Conservation (phyloP, 495 filamentous ascomycete genomes). For the Xylaria telfairii region DNA sequence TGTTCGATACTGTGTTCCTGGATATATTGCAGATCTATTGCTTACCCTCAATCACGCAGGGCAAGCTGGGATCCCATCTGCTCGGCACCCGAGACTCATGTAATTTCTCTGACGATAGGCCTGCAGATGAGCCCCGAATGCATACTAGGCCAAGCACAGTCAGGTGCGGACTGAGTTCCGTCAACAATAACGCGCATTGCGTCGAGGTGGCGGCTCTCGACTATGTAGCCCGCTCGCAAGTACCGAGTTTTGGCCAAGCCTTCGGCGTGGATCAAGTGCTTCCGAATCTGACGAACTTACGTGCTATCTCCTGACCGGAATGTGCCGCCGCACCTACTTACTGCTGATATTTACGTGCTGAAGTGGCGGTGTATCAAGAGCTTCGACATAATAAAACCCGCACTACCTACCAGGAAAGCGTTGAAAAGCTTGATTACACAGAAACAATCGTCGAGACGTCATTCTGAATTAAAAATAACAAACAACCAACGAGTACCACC, state of each 20-base stretch:
- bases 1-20: background rate
- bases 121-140: conserved; percentile 2
- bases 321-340: conserved; percentile 10
- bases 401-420: background rate
- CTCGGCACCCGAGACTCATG: background rate
- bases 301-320: conserved; percentile 14
- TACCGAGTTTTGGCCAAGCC: conserved; percentile 18
- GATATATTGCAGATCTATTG: background rate
- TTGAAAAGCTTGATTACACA: background rate
- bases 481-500: background rate
- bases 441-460: background rate
- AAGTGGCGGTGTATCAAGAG: conserved; percentile 6
- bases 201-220: background rate
- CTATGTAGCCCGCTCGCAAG: conserved; percentile 18
- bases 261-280: conserved; percentile 20
- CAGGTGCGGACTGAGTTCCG: conserved; percentile 15
- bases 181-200: conserved; percentile 1
- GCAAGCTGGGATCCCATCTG: background rate
- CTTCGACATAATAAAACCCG: background rate
- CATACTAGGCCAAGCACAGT: conserved; percentile 3
- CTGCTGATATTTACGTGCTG: conserved; percentile 4
- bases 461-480: background rate
- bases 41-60: background rate
- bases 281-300: conserved; percentile 12
- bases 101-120: background rate